Evolutionary conservation across 108 stramenopile genomes (phyloP).

Genomic region (Bacterosira constricta): DNA sequence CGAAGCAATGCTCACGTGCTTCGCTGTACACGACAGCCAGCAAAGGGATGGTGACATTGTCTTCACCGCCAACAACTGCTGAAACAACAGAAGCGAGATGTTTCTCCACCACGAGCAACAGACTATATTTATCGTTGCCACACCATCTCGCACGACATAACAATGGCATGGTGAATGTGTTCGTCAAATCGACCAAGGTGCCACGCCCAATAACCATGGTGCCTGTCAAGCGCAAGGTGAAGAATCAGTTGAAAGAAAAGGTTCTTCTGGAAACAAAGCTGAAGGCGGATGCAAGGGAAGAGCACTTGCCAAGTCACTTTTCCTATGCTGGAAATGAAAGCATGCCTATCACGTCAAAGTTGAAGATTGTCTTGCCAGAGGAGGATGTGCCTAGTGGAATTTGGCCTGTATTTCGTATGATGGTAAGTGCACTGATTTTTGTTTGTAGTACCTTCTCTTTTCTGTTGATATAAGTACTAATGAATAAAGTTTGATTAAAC

Average conservation of each 20-base stretch:
- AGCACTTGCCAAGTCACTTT: slow-evolving; percentile 38
- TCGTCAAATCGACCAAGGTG: slow-evolving; percentile 45
- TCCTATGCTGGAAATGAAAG: slow-evolving; percentile 57
- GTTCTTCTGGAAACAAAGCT: background rate
- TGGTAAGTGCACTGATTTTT: slow-evolving; percentile 59
- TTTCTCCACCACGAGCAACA: background rate
- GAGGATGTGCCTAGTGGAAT: slow-evolving; percentile 72
- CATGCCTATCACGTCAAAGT: slow-evolving; percentile 72
- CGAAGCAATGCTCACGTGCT: background rate
- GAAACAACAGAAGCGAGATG: background rate
- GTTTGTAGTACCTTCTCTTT: background rate
- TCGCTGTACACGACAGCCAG: background rate
- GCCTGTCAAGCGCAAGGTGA: background rate
- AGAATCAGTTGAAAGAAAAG: slow-evolving; percentile 7
- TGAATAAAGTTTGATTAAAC: too few relatives aligned
- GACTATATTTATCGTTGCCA: slow-evolving; percentile 4
- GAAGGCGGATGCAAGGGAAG: background rate
- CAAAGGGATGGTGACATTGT: background rate
- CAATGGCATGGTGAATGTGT: slow-evolving; percentile 46
- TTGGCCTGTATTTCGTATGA: slow-evolving; percentile 88
- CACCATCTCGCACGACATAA: slow-evolving; percentile 42
- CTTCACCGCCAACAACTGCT: background rate
- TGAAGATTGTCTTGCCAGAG: slow-evolving; percentile 70
- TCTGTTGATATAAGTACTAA: too few relatives aligned
- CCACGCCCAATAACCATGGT: slow-evolving; percentile 25